phyloP scores from a whole-genome alignment of 768 basidiomycete genomes.

The Mycena pura region DNA sequence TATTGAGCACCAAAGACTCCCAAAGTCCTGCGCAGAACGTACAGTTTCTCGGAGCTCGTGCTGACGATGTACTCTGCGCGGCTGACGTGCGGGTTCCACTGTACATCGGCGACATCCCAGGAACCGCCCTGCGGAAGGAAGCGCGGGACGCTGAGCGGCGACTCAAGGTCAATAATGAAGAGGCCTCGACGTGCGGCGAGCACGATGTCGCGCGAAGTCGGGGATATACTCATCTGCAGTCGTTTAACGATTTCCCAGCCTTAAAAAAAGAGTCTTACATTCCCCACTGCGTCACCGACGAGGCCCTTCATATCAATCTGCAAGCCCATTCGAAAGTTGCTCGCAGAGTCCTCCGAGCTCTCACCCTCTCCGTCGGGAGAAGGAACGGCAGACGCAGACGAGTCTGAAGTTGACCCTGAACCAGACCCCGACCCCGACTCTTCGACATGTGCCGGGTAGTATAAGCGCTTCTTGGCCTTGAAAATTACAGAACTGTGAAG shows the following conservation, averaged over 20 bases:
- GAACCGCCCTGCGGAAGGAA: constrained; percentile 96
- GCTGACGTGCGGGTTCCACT: constrained; percentile 87
- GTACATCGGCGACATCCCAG: constrained; percentile 94
- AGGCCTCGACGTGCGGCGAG: constrained; percentile 93
- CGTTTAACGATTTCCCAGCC: constrained; percentile 8
- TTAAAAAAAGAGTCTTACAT: constrained; percentile 54
- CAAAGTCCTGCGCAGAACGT: constrained; percentile 32
- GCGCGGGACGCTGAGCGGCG: constrained; percentile 85
- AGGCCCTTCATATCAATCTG: constrained; percentile 83
- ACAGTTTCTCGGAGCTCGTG: constrained; percentile 90
- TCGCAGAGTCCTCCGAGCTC: constrained; percentile 60
- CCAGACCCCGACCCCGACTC: not conserved
- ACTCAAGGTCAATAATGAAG: constrained; percentile 93
- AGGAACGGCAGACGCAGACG: not conserved
- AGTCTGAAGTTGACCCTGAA: not conserved
- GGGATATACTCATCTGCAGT: constrained; percentile 89
- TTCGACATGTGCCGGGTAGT: constrained; percentile 2
- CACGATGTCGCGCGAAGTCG: constrained; percentile 86
- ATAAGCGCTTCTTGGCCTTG: constrained; percentile 1
- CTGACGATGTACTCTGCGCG: constrained; percentile 85
- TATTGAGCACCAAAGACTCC: not conserved
- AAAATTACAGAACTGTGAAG: not conserved
- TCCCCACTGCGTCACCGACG: constrained; percentile 84
- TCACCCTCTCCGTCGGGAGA: not conserved
- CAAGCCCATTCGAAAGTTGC: constrained; percentile 62